Evolutionary conservation across 768 basidiomycete species (phyloP), one percentile per base, ranked within the genome.

Genomic region (Gymnopilus dilepis): DNA sequence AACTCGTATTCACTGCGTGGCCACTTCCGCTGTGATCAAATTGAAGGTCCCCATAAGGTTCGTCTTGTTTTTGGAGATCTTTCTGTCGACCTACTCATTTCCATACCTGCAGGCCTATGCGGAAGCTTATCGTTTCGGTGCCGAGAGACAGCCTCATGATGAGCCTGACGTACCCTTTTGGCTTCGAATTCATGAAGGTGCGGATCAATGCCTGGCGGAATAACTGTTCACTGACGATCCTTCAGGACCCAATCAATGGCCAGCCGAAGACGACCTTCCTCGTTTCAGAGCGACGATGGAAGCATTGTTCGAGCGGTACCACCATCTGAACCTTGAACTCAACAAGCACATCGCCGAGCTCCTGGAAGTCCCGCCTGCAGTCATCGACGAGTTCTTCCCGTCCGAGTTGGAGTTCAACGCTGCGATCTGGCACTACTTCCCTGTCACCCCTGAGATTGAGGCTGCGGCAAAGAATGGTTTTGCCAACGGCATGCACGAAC

Each of bases 161-260:
- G 50, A 52, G 28, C 50, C 50, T 17, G 22, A 52, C 33, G 50
- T 52, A 3, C 50, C 50, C 22, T 52, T 52, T 31, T 52, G 50
- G 50, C 50, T 52, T 13, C 50, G 50, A 7, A 52, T 52, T 21
- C 50, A 52, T 30, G 50, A 52, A 52, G 50, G 50, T 52, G n/a
- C 6, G 50, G 0, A 52, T 52, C 4, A 8, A 7, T 6, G 15
- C 22, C 34, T 34, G 34, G 6, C 34, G 34, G 9, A 30, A 7
- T 6, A 30, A 19, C 11, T 33, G 15, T 15, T 52, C 13, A n/a
- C 19, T 52, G 13, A 52, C 12, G 8, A 24, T 17, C 12, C n/a
- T 30, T 28, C 30, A 52, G 50, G 50, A 7, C 50, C 50, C 5
- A 52, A 52, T 33, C 50, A 52, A 33, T 52, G 50, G 50, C 50